Conservation (phyloP, 2,329 filamentous ascomycete species). For the Colletotrichum falcatum region DNA sequence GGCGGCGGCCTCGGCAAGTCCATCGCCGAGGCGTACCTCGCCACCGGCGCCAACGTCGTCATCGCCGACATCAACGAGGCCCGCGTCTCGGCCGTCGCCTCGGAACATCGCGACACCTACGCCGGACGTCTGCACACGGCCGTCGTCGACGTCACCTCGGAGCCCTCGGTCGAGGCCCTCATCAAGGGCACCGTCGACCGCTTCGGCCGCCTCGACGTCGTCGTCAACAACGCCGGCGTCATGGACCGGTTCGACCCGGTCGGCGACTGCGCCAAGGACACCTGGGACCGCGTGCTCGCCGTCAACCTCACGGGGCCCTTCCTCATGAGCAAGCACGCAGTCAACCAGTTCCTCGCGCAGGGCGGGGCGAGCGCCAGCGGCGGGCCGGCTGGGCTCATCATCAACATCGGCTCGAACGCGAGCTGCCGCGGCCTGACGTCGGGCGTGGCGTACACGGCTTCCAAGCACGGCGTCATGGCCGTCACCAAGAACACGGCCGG, state of each 20-base stretch:
- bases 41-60: slow-evolving; percentile 49
- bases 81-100: slow-evolving; percentile 28
- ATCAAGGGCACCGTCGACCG: slow-evolving; percentile 33
- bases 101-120: slow-evolving; percentile 37
- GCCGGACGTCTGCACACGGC: slow-evolving; percentile 31
- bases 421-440: slow-evolving; percentile 30
- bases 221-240: slow-evolving; percentile 70
- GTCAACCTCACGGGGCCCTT: slow-evolving; percentile 69
- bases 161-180: slow-evolving; percentile 30
- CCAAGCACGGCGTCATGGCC: slow-evolving; percentile 66
- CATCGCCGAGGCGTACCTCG: slow-evolving; percentile 49
- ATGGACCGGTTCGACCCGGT: slow-evolving; percentile 68
- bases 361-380: slow-evolving; percentile 27
- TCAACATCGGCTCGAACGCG: slow-evolving; percentile 44
- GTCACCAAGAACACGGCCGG: slow-evolving; percentile 69
- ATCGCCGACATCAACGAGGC: slow-evolving; percentile 49
- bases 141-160: slow-evolving; percentile 36
- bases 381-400: slow-evolving; percentile 41
- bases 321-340: slow-evolving; percentile 63
- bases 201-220: slow-evolving; percentile 57
- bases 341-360: slow-evolving; percentile 61
- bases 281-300: slow-evolving; percentile 66
- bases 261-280: slow-evolving; percentile 57
- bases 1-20: slow-evolving; percentile 49
- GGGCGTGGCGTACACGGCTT: slow-evolving; percentile 63